Base-by-base conservation (phyloP, 139 green algal species). In the Picochlorum sp. region DNA sequence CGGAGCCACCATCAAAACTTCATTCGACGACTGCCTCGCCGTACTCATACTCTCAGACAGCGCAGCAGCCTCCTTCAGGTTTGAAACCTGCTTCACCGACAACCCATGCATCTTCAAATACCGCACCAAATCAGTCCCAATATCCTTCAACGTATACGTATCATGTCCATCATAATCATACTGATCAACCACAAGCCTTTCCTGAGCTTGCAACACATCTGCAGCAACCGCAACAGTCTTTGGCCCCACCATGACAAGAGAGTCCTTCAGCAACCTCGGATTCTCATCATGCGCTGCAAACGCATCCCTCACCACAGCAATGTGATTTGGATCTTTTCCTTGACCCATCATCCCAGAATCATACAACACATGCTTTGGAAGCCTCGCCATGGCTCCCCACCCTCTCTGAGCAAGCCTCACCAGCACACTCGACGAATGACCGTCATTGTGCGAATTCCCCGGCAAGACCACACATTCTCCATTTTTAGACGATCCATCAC, bases 1-100 rank as follows among this genome's bases (percentile, higher is more conserved):
- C 50, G 92, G 92, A 0, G 91, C 78, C 45, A 98, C 85, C 92
- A 98, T 97, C 4, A 98, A 70, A 38, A 96, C 86, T 63, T 83
- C 70, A 64, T 95, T 95, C 45, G 83, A 88, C 49, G 68, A 86
- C 74, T 95, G 88, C 3, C 61, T 74, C 3, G 37, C 50, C n/a
- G 51, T 52, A n/a, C 24, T 20, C 14, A 58, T 38, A n/a, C 60
- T 20, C 0, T 31, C n/a, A 1, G 57, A 30, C 20, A 21, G 13
- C 3, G 31, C 28, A 13, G 51, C 30, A 6, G 59, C 68, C 6
- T 62, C 65, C 3, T 18, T 21, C 6, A 79, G 65, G 51, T 79
- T 62, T 1, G 72, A 63, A 18, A 81, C 69, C 18, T 71, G 64
- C 49, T 34, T 38, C 6, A 70, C 58, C 24, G 62, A 66, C 34